Percentiles rank a stretch among this genome's conserved stretches.
These are phyloP conservation scores for Zygnema circumcarinatum DNA, from an alignment of 139 green algal genomes.

Conservation along the genomic window DNA sequence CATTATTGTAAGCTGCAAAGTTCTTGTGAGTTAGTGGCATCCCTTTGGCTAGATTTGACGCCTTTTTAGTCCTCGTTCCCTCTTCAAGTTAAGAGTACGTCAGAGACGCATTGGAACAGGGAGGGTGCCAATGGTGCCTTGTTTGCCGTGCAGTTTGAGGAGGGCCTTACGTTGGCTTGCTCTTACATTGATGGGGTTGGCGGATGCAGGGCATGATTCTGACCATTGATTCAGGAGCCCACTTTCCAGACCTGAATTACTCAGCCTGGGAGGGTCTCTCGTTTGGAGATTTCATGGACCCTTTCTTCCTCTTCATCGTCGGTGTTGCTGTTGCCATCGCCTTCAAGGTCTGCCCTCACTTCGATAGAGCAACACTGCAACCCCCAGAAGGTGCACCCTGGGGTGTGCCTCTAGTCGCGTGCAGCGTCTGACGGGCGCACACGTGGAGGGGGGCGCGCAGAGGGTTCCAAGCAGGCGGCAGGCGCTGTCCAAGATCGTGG, in stretches of 20 bases:
- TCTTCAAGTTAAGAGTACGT: too few relatives aligned
- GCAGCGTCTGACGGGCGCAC: not conserved
- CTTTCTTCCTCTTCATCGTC: constrained; percentile 43
- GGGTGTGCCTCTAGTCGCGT: not conserved
- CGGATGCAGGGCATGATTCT: constrained; percentile 43
- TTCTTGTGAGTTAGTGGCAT: too few relatives aligned
- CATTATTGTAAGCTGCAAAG: not conserved
- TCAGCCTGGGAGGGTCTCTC: constrained; percentile 25
- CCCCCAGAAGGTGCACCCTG: not conserved
- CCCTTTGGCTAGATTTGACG: too few relatives aligned
- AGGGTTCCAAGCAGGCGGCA: constrained; percentile 8
- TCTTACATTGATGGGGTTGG: too few relatives aligned
- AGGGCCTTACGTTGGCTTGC: too few relatives aligned
- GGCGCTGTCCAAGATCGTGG: constrained; percentile 7
- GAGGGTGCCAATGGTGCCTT: too few relatives aligned
- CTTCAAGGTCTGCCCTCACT: constrained; percentile 23
- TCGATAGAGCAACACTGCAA: not conserved
- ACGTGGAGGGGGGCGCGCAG: constrained; percentile 4
- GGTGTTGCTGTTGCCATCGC: constrained; percentile 14
- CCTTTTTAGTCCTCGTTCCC: too few relatives aligned
- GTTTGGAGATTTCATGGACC: constrained; percentile 21
- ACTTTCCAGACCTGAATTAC: constrained; percentile 25
- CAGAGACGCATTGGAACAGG: too few relatives aligned
- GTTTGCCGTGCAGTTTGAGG: too few relatives aligned
- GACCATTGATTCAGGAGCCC: constrained; percentile 1